Percentiles rank a stretch among this genome's conserved stretches.
Conservation (phyloP, 2,329 filamentous ascomycete genomes). For the Xylariaceae sp. region DNA sequence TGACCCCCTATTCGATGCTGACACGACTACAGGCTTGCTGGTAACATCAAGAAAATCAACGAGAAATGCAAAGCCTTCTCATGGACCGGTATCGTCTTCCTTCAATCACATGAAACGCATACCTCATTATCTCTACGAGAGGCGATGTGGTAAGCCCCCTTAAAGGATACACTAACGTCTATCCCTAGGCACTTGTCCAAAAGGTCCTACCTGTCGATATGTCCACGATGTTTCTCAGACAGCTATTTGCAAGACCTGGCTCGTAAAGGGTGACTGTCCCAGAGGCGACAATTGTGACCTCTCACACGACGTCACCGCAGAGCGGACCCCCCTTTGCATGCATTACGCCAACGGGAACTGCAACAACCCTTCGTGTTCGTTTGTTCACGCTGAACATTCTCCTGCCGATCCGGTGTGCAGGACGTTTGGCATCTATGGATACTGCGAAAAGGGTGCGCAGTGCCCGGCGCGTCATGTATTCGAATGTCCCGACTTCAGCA, state of each 20-base stretch:
- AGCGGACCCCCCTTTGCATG: conserved; percentile 82
- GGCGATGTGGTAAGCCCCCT: conserved; percentile 38
- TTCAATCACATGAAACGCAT: conserved; percentile 28
- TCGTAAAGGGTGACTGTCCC: conserved; percentile 72
- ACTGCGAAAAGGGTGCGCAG: conserved; percentile 73
- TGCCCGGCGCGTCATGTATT: conserved; percentile 82
- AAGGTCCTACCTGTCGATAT: conserved; percentile 74
- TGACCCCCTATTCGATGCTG: conserved; percentile 33
- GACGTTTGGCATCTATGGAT: conserved; percentile 78
- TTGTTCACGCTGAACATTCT: conserved; percentile 76
- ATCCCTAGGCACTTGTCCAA: conserved; percentile 69
- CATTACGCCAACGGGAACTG: conserved; percentile 89
- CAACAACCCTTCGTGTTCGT: conserved; percentile 78
- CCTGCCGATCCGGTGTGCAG: conserved; percentile 75
- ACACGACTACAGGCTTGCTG: conserved; percentile 42
- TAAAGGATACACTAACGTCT: conserved; percentile 38
- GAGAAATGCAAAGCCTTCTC: conserved; percentile 69
- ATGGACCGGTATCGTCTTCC: conserved; percentile 60
- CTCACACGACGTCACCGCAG: conserved; percentile 76
- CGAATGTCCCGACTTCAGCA: conserved; percentile 94
- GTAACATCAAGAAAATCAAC: conserved; percentile 59
- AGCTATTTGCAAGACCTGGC: conserved; percentile 81
- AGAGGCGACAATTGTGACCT: conserved; percentile 79
- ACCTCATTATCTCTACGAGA: conserved; percentile 31
- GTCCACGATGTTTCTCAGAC: conserved; percentile 81